These are phyloP conservation scores for Aquilaria sinensis DNA, from an alignment of 345 rosid genomes.

Conservation along the genomic window DNA sequence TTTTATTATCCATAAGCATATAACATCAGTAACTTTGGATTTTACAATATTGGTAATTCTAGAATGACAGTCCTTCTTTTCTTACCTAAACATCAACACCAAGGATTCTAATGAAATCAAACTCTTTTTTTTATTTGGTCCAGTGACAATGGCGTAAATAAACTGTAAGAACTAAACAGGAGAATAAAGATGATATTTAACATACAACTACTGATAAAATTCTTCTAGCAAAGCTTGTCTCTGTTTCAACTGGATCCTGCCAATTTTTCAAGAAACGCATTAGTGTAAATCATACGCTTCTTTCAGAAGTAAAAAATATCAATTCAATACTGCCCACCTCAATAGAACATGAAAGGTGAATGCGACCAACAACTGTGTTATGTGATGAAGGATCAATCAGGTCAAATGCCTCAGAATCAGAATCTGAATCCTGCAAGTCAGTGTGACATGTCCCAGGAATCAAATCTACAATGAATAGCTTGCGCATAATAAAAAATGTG, in stretches of 20 bases:
- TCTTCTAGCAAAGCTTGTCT: constrained; percentile 78
- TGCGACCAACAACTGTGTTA: constrained; percentile 50
- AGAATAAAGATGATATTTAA: constrained; percentile 4
- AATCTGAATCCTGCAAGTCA: constrained; percentile 50
- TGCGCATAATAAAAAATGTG: too few species aligned
- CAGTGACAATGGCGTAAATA: neutral
- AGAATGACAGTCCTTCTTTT: too few species aligned
- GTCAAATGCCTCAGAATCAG: constrained; percentile 40
- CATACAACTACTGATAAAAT: constrained; percentile 85
- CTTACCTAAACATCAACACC: neutral
- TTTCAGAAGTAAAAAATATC: neutral
- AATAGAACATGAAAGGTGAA: constrained; percentile 66
- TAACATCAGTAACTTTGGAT: too few species aligned
- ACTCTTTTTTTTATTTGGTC: neutral
- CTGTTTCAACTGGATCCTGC: constrained; percentile 89
- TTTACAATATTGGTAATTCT: too few species aligned
- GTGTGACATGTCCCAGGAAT: neutral
- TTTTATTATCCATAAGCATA: too few species aligned
- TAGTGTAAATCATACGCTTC: constrained; percentile 5
- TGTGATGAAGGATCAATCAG: constrained; percentile 67
- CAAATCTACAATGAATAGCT: neutral
- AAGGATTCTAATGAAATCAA: constrained; percentile 4
- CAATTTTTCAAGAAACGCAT: constrained; percentile 17
- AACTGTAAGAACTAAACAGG: constrained; percentile 3
- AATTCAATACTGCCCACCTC: constrained; percentile 46